Percentiles rank a stretch among this genome's conserved stretches.
These are phyloP conservation scores for Curvularia spicifera DNA, from an alignment of 2,329 filamentous ascomycete genomes.

Conservation along the genomic window DNA sequence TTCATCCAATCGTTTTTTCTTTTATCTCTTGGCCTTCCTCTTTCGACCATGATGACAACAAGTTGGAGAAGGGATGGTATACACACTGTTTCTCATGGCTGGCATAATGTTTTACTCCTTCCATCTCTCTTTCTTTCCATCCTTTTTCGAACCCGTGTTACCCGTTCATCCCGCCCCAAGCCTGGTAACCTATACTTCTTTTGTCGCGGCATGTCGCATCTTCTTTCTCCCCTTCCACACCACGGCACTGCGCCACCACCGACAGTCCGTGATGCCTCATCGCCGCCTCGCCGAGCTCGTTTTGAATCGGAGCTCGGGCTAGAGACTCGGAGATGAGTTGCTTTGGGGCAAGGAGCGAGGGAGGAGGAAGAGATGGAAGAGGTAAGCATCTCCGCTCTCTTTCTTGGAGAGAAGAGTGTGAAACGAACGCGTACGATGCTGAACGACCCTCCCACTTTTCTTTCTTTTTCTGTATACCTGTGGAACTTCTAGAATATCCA, in stretches of 20 bases:
- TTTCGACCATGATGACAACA: neutral
- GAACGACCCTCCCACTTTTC: no score
- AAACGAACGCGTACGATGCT: no score
- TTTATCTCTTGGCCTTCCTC: neutral
- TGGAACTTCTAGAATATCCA: no score
- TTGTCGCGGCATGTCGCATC: slow-evolving; percentile 1
- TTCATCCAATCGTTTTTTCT: neutral
- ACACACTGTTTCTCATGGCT: neutral
- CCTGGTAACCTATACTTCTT: neutral
- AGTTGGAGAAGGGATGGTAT: neutral
- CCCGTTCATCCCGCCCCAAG: neutral
- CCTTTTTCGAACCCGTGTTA: neutral
- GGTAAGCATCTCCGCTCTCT: no score
- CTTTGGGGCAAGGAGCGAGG: no score
- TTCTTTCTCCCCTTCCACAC: neutral
- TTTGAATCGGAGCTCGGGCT: neutral
- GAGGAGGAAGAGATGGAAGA: no score
- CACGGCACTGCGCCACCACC: no score
- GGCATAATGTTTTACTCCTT: neutral
- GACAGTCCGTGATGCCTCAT: neutral
- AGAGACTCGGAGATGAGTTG: neutral
- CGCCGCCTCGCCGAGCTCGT: neutral
- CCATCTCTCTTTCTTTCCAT: neutral
- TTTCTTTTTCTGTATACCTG: no score
- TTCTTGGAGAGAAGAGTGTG: no score